Conservation (phyloP, 495 filamentous ascomycete genomes). For the Neurospora sp. region DNA sequence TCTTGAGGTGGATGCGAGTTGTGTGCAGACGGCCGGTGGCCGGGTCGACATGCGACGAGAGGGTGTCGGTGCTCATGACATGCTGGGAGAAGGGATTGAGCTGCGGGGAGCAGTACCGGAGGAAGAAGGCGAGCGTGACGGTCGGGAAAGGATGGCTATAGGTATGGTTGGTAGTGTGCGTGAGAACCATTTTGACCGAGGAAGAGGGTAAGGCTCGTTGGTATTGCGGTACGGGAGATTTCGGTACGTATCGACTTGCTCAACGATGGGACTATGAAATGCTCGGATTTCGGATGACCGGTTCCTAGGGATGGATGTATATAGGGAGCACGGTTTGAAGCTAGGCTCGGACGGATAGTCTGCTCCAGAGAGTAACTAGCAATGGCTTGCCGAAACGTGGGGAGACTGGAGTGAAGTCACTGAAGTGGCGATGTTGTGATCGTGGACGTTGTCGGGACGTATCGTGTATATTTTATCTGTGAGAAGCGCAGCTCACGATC, state of each 20-base stretch:
- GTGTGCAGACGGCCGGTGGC: constrained; percentile 73
- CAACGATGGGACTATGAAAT: background rate
- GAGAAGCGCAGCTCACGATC: constrained; percentile 17
- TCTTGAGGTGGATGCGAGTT: constrained; percentile 85
- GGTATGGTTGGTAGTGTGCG: constrained; percentile 68
- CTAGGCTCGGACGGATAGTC: background rate
- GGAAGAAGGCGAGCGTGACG: constrained; percentile 96
- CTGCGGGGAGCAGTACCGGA: constrained; percentile 71
- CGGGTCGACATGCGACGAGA: constrained; percentile 75
- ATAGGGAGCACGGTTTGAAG: background rate
- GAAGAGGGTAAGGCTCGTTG: background rate
- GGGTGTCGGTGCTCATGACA: constrained; percentile 93
- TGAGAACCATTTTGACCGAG: constrained; percentile 37
- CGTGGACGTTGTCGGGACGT: background rate
- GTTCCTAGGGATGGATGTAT: background rate
- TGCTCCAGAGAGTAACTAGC: background rate
- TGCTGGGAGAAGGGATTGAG: constrained; percentile 88
- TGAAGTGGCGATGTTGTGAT: background rate
- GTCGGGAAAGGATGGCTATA: constrained; percentile 86
- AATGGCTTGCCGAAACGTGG: background rate
- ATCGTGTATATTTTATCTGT: background rate
- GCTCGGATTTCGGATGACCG: background rate
- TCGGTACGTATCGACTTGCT: background rate
- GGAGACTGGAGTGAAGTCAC: background rate
- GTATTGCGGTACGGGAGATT: background rate